phyloP scores from a whole-genome alignment of 2,329 filamentous ascomycete genomes.

The Phialophora macrospora region DNA sequence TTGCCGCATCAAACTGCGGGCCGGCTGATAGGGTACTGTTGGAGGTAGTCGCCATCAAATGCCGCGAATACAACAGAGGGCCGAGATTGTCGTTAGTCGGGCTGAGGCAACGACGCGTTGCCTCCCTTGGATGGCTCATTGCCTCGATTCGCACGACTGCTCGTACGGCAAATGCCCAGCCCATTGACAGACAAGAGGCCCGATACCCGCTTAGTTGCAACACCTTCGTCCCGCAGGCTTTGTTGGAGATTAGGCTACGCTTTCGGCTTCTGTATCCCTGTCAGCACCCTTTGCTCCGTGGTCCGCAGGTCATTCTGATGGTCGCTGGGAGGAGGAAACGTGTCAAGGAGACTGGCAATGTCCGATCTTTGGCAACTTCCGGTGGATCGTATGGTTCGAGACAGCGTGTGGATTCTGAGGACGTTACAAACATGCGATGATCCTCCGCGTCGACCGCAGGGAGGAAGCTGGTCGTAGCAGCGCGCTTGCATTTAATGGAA shows the following conservation, averaged over 20 bases:
- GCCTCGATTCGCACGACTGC: background rate
- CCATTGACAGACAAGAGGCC: background rate
- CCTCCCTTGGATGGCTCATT: slow-evolving; percentile 1
- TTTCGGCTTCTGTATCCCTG: background rate
- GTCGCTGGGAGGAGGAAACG: background rate
- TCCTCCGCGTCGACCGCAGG: background rate
- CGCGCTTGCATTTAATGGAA: background rate
- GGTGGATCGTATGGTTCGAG: background rate
- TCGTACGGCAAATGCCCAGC: background rate
- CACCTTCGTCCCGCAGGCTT: background rate
- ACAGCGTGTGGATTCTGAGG: background rate
- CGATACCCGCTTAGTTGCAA: background rate
- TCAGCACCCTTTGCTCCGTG: background rate
- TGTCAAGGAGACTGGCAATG: background rate
- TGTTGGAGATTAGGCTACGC: background rate
- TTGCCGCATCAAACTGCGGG: background rate
- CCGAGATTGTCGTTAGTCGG: background rate
- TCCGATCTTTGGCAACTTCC: background rate
- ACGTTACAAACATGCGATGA: background rate
- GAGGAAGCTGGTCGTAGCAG: background rate
- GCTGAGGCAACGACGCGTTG: background rate
- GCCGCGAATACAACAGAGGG: background rate
- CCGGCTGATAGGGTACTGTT: background rate
- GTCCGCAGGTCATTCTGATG: background rate
- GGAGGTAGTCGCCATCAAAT: background rate